These are phyloP conservation scores for Leptodontidium sp. DNA, from an alignment of 2,329 filamentous ascomycete species.

Conservation along the genomic window DNA sequence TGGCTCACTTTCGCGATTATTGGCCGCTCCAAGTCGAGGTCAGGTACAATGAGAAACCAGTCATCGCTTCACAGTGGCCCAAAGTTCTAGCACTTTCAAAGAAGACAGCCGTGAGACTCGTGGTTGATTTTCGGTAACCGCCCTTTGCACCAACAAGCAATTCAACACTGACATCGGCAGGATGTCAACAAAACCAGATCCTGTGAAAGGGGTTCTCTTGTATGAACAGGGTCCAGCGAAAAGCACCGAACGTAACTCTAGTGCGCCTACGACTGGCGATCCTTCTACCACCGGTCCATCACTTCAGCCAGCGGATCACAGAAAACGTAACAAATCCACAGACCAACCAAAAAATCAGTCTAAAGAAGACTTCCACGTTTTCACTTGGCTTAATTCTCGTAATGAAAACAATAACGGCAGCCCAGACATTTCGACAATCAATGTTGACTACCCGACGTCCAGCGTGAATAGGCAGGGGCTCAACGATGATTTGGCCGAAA, in stretches of 20 bases:
- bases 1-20: constrained; percentile 53
- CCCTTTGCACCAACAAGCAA: background rate
- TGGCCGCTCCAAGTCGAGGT: constrained; percentile 53
- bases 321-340: background rate
- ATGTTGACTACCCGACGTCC: constrained; percentile 9
- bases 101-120: constrained; percentile 33
- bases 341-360: background rate
- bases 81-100: constrained; percentile 37
- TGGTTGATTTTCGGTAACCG: constrained; percentile 32
- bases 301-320: constrained; percentile 4
- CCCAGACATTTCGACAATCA: background rate
- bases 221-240: background rate
- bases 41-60: constrained; percentile 44
- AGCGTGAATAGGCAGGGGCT: constrained; percentile 19
- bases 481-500: constrained; percentile 32
- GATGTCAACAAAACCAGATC: constrained; percentile 2
- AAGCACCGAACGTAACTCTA: background rate
- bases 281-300: background rate
- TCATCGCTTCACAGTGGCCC: constrained; percentile 44
- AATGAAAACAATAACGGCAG: background rate
- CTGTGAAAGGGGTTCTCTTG: constrained; percentile 13
- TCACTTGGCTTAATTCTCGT: constrained; percentile 36
- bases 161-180: constrained; percentile 3
- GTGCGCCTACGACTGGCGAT: background rate
- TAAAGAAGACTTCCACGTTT: constrained; percentile 40